Percentiles rank a stretch among this genome's conserved stretches.
These are phyloP conservation scores for Chlamydomonas reinhardtii DNA, from an alignment of 163 green algal genomes.

Conservation along the genomic window DNA sequence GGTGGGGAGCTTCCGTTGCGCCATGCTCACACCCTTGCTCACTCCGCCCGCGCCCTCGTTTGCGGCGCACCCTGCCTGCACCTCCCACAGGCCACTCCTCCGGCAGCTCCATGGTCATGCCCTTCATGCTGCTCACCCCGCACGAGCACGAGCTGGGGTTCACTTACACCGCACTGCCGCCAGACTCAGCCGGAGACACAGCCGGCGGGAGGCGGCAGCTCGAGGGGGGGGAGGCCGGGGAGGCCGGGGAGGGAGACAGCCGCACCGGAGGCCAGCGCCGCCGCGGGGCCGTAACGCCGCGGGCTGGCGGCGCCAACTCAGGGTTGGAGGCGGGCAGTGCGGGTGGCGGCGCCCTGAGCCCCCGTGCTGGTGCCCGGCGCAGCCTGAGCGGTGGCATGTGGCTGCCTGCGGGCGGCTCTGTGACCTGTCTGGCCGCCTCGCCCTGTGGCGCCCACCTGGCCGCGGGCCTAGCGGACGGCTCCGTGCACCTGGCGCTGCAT, in stretches of 20 bases:
- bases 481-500: slow-evolving; percentile 29
- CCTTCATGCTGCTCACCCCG: slow-evolving; percentile 6
- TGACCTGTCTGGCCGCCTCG: slow-evolving; percentile 15
- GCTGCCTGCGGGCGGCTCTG: background rate
- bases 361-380: background rate
- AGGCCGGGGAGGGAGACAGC: background rate
- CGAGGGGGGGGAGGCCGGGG: too few species aligned
- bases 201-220: background rate
- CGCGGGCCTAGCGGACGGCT: slow-evolving; percentile 12
- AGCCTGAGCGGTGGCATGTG: background rate
- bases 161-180: background rate
- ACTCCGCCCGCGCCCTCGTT: too few species aligned
- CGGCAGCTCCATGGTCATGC: background rate
- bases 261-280: background rate
- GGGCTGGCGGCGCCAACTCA: too few species aligned
- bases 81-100: too few species aligned
- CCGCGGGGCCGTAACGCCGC: too few species aligned
- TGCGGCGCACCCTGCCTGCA: too few species aligned
- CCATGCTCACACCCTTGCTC: too few species aligned
- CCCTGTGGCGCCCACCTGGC: slow-evolving; percentile 24
- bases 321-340: too few species aligned
- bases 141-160: slow-evolving; percentile 38
- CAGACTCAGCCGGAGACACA: background rate
- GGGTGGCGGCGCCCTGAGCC: background rate
- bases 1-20: too few species aligned